A percentile compares a stretch with the other conserved stretches of the same genome.
phyloP scores from a whole-genome alignment of 495 filamentous ascomycete genomes.

The Trichoderma gamsii region DNA sequence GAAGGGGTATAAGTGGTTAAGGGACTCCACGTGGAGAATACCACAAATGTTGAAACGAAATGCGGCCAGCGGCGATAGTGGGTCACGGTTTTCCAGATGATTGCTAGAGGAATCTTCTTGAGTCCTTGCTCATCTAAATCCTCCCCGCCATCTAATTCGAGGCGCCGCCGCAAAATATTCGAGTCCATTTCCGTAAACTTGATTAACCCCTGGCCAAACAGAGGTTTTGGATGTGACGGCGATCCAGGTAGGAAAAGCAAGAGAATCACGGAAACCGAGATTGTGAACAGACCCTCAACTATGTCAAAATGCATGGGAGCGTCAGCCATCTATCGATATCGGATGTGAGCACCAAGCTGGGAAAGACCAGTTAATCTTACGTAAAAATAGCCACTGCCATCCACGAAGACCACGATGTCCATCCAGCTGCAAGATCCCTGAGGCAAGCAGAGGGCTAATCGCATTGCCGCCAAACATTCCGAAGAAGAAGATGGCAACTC shows the following conservation, averaged over 20 bases:
- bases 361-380: slow-evolving; percentile 22
- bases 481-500: slow-evolving; percentile 47
- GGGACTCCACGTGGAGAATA: slow-evolving; percentile 42
- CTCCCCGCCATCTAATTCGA: slow-evolving; percentile 19
- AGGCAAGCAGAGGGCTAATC: slow-evolving; percentile 44
- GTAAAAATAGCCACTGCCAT: slow-evolving; percentile 53
- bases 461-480: slow-evolving; percentile 32
- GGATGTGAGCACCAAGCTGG: slow-evolving; percentile 4
- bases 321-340: neutral
- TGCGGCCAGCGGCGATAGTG: slow-evolving; percentile 40
- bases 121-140: slow-evolving; percentile 27
- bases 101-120: slow-evolving; percentile 35
- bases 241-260: slow-evolving; percentile 40
- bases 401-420: slow-evolving; percentile 38
- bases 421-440: slow-evolving; percentile 41
- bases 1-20: slow-evolving; percentile 32
- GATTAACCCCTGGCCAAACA: slow-evolving; percentile 31
- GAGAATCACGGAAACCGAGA: slow-evolving; percentile 41
- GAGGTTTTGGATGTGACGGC: slow-evolving; percentile 34
- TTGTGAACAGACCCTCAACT: slow-evolving; percentile 49
- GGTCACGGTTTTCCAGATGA: slow-evolving; percentile 40
- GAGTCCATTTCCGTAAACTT: slow-evolving; percentile 20
- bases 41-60: slow-evolving; percentile 36
- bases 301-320: slow-evolving; percentile 12
- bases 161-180: slow-evolving; percentile 18